Conservation (phyloP, 305 asterid species). For the Fraxinus baroniana region DNA sequence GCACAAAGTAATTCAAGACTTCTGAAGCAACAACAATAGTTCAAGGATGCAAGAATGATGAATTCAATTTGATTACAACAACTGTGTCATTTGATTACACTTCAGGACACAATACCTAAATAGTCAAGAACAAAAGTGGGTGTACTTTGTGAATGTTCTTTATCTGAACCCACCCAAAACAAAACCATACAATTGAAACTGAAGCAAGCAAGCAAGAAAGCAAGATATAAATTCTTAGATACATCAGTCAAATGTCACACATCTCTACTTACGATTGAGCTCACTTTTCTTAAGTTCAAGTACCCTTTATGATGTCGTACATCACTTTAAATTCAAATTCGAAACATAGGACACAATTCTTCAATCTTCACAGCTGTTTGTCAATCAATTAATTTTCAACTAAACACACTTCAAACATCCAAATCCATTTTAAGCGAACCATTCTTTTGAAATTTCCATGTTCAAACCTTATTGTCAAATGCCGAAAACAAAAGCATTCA, state of each 20-base stretch:
- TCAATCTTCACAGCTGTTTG: neutral
- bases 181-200: neutral
- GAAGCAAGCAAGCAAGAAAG: neutral
- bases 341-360: neutral
- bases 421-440: neutral
- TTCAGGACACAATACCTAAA: neutral
- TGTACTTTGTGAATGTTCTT: neutral
- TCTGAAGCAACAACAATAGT: neutral
- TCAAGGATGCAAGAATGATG: neutral
- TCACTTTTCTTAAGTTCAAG: neutral
- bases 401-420: neutral
- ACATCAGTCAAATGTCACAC: neutral
- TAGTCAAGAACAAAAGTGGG: neutral
- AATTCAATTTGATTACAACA: neutral
- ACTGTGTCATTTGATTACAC: neutral
- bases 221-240: neutral
- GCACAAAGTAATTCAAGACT: constrained; percentile 1
- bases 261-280: neutral
- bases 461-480: neutral
- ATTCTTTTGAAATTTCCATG: neutral
- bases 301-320: neutral
- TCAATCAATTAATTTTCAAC: neutral
- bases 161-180: neutral
- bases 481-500: neutral
- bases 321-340: neutral